Evolutionary conservation across 768 basidiomycete genomes (phyloP).

Genomic region (Auricularia sp.): DNA sequence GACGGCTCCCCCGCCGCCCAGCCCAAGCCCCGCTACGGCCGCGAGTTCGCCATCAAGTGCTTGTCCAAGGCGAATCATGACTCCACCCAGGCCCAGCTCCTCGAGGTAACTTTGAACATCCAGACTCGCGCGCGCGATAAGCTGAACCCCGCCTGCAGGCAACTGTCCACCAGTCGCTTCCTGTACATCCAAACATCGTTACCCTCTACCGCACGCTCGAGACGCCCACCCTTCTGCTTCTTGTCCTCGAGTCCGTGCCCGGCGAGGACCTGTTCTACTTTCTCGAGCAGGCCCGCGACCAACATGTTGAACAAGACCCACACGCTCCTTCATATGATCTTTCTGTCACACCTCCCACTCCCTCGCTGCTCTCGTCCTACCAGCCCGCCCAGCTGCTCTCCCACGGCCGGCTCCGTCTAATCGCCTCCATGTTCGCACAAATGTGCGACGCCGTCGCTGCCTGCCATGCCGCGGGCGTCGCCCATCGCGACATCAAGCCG

Average conservation of each 20-base stretch:
- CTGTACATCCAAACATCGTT: constrained; percentile 86
- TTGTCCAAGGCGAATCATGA: constrained; percentile 90
- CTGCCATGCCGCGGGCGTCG: constrained; percentile 85
- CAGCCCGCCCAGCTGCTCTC: constrained; percentile 76
- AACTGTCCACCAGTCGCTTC: constrained; percentile 88
- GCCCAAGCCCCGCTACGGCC: constrained; percentile 45
- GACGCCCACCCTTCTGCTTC: constrained; percentile 81
- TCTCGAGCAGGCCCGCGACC: constrained; percentile 90
- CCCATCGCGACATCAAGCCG: constrained; percentile 97
- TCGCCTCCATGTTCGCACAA: constrained; percentile 95
- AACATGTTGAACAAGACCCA: constrained; percentile 40
- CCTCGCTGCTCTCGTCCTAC: constrained; percentile 77
- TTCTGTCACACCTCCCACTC: constrained; percentile 82
- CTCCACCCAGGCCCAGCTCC: constrained; percentile 77
- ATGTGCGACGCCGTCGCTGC: constrained; percentile 98
- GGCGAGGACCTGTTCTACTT: constrained; percentile 98
- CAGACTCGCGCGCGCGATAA: not conserved
- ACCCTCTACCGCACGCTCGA: constrained; percentile 90
- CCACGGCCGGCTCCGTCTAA: constrained; percentile 78
- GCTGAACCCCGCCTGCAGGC: constrained; percentile 39
- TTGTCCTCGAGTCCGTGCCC: constrained; percentile 91
- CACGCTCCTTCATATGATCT: constrained; percentile 22
- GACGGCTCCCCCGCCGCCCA: constrained; percentile 33
- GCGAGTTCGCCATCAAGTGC: constrained; percentile 92
- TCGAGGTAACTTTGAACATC: constrained; percentile 50